Base-by-base conservation (phyloP, 1,284 basidiomycete species). In the Rhodotorula sp. region DNA sequence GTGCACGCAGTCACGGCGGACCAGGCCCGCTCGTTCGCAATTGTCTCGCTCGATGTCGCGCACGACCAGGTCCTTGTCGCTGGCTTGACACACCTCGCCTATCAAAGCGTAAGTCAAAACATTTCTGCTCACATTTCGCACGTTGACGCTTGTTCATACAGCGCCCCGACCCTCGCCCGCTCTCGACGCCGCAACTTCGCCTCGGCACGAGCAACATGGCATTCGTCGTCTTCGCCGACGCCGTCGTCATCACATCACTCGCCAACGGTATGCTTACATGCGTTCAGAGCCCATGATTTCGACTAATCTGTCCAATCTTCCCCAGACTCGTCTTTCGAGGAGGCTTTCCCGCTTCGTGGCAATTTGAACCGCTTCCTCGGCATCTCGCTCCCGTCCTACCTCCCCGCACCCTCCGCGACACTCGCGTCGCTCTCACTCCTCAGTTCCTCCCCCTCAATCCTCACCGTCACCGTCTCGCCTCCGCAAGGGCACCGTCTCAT, bases 151-250 rank as follows among this genome's bases (percentile, higher is more conserved):
- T n/a, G 45, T 48, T 45, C 7, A 13, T 34, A 27, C 66, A 82
- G 79, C 78, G 80, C n/a, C 73, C 78, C 27, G 82, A 84, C 67
- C 80, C 81, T 8, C 76, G 82, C 48, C 80, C 79, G 48, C 78
- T 83, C 1, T 82, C 83, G 45, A 71, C 75, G 0, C 82, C 84
- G 3, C 70, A 79, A 21, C 74, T 84, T 1, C 63, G 77, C 41
- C 74, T 83, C 48, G 57, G 67, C 2, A 41, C 66, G 13, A 77
- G 77, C 8, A 77, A 79, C 48, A 79, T 79, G 12, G 82, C 81
- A 9, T 83, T 84, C 66, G 78, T 84, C 50, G 77, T 79, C 23
- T 83, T 84, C 54, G 77, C 81, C 14, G 79, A 81, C 52, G 78
- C 78, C 7, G 77, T 84, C 23, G 78, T 84, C 25, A 73, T 82